Evolutionary conservation across 192 early-diverging fungal genomes (phyloP), one percentile per base, ranked within the genome.

Genomic region (Gorgonomyces haynaldii): DNA sequence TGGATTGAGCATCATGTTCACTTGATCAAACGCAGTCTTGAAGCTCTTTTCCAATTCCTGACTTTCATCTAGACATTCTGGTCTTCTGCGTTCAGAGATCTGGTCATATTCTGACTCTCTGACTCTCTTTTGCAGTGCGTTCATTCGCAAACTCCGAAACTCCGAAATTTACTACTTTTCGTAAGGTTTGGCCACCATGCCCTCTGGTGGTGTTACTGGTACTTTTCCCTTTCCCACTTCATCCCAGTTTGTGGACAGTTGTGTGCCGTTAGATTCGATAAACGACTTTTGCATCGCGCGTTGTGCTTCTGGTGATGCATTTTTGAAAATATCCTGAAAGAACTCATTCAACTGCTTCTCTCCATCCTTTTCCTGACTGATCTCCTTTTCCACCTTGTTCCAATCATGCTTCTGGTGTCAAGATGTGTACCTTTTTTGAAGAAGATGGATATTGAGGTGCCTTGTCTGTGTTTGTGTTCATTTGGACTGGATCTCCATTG

Each of bases 201-300:
- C 91, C 25, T 88, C 85, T 6, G 96, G 96, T 16, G 96, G 89
- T 48, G 82, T 76, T 10, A 82, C 81, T 65, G 93, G 87, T 10
- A 93, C 91, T 8, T 66, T 63, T 42, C 76, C 78, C 64, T 85
- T 81, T 21, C 77, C 72, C 31, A 99, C 90, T 64, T 92, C 88
- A 24, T 66, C 70, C 93, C 93, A 99, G 61, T 99, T 94, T 24
- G 93, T 99, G 44, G 81, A 85, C 27, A 99, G 69, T 40, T 78
- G 78, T 0, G 96, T 99, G 20, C 96, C 96, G 43, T 88, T 89
- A 63, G 83, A 88, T 61, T 99, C 96, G 3, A 82, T 72, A 61
- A 86, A 99, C 58, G 85, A 88, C 72, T 99, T 99, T 77, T 95
- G 82, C 96, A 99, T 97, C 0, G 96, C 93, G 15, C 84, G 70